phyloP scores from a whole-genome alignment of 108 stramenopile species.

The Phaeodactylum tricornutum region DNA sequence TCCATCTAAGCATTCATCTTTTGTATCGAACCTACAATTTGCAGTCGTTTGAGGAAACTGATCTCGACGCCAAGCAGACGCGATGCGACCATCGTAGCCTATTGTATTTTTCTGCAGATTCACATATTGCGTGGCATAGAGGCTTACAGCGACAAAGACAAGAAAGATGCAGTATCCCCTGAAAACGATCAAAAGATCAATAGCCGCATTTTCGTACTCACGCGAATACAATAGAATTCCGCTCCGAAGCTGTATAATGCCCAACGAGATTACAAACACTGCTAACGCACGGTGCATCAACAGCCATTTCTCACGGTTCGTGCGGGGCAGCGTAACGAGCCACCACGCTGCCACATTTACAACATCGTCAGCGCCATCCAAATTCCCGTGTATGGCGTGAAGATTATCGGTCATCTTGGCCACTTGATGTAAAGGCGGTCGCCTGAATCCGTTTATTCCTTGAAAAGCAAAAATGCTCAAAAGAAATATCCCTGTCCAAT shows the following conservation, averaged over 20 bases:
- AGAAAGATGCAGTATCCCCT: no score
- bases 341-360: neutral
- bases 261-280: slow-evolving; percentile 18
- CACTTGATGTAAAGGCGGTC: slow-evolving; percentile 31
- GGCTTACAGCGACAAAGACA: no score
- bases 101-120: no score
- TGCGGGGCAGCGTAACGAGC: slow-evolving; percentile 11
- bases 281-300: slow-evolving; percentile 26
- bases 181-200: no score
- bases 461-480: slow-evolving; percentile 30
- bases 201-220: no score
- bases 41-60: no score
- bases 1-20: no score
- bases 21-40: no score
- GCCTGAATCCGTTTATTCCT: slow-evolving; percentile 31
- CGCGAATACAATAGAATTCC: slow-evolving; percentile 29
- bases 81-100: no score
- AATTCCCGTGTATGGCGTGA: no score
- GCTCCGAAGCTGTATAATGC: slow-evolving; percentile 34
- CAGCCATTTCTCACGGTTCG: slow-evolving; percentile 33
- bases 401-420: neutral
- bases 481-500: slow-evolving; percentile 31
- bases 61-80: no score
- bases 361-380: neutral
- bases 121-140: no score